Conservation (phyloP, 2,329 filamentous ascomycete species). For the Scolecobasidium constrictum region DNA sequence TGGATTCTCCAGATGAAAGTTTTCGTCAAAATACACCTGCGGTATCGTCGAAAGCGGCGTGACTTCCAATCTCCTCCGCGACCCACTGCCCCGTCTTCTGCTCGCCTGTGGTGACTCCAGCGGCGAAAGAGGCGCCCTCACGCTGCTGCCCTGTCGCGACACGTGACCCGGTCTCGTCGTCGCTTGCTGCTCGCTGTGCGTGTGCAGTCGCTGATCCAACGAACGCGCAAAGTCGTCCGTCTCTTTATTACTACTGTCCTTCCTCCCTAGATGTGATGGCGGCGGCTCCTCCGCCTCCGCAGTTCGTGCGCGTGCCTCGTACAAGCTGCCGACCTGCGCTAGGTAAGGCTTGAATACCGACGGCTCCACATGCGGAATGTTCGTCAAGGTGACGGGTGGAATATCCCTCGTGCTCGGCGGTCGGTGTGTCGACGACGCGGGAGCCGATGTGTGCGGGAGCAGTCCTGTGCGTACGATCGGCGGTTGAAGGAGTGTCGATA, state of each 20-base stretch:
- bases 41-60: conserved; percentile 90
- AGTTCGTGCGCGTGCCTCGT: conserved; percentile 70
- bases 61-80: conserved; percentile 57
- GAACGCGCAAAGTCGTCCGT: conserved; percentile 39
- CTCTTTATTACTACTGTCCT: conserved; percentile 31
- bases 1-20: conserved; percentile 92
- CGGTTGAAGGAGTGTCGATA: conserved; percentile 84
- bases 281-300: conserved; percentile 65
- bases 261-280: conserved; percentile 33
- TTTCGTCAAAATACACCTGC: conserved; percentile 84
- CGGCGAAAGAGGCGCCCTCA: conserved; percentile 29
- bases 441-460: conserved; percentile 60
- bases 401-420: conserved; percentile 83
- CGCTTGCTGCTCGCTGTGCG: conserved; percentile 17
- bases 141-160: conserved; percentile 29
- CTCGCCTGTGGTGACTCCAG: conserved; percentile 36
- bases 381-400: conserved; percentile 81
- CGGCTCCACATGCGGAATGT: conserved; percentile 70
- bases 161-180: conserved; percentile 22
- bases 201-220: conserved; percentile 30
- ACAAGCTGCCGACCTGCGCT: conserved; percentile 72
- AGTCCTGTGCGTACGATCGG: conserved; percentile 84
- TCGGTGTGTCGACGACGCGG: conserved; percentile 61
- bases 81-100: conserved; percentile 33
- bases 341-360: conserved; percentile 78